phyloP scores from a whole-genome alignment of 139 green algal genomes.

The Gonium pectorale region DNA sequence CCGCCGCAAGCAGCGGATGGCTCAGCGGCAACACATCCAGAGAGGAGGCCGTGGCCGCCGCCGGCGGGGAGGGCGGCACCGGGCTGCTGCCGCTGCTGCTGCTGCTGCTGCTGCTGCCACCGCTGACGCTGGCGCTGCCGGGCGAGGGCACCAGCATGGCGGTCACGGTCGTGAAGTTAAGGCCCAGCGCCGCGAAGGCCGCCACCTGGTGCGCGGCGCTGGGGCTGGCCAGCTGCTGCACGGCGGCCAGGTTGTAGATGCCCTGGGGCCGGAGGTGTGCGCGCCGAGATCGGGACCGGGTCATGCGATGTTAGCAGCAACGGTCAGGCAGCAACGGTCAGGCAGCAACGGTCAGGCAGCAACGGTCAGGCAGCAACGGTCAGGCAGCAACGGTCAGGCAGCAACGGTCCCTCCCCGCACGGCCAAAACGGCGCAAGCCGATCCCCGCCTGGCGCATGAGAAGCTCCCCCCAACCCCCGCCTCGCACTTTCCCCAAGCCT shows the following conservation, averaged over 20 bases:
- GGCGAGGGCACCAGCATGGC: not conserved
- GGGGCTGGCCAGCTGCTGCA: not conserved
- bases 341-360: too few species aligned
- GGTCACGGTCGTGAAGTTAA: not conserved
- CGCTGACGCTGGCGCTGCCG: not conserved
- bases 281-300: not conserved
- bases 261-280: not conserved
- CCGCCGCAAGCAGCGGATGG: not conserved
- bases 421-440: too few species aligned
- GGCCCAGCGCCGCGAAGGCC: slow-evolving; percentile 31
- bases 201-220: not conserved
- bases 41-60: too few species aligned
- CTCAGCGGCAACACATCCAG: slow-evolving; percentile 21
- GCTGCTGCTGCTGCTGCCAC: too few species aligned
- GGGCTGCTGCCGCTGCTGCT: too few species aligned
- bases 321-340: too few species aligned
- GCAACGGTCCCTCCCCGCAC: too few species aligned
- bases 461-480: too few species aligned
- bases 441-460: too few species aligned
- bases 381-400: too few species aligned
- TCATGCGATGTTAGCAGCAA: not conserved
- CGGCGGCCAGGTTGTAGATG: slow-evolving; percentile 18
- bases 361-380: too few species aligned
- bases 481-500: too few species aligned
- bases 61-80: not conserved